phyloP scores from a whole-genome alignment of 495 filamentous ascomycete genomes.

The Neohortaea acidophila region DNA sequence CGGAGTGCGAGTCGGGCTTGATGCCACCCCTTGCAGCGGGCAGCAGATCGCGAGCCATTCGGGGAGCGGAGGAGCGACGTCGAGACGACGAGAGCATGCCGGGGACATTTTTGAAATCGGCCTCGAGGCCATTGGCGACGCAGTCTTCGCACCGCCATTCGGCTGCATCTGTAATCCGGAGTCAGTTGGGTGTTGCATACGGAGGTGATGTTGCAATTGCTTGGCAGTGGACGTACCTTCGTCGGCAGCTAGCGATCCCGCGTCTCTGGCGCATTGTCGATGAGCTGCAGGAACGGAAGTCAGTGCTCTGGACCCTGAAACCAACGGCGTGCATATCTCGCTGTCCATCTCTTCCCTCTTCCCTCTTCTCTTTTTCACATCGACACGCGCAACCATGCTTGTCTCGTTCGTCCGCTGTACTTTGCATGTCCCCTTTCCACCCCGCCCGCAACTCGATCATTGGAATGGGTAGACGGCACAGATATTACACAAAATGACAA shows the following conservation, averaged over 20 bases:
- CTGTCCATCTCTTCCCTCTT: not conserved
- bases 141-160: constrained; percentile 74
- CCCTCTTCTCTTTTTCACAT: not conserved
- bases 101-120: constrained; percentile 26
- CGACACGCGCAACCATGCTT: not conserved
- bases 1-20: constrained; percentile 68
- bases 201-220: constrained; percentile 4
- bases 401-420: not conserved
- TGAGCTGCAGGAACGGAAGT: constrained; percentile 50
- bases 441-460: no score
- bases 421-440: constrained; percentile 10
- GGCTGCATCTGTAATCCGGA: constrained; percentile 34
- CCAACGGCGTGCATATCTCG: not conserved
- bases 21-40: constrained; percentile 52
- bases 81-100: constrained; percentile 20
- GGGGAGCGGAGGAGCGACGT: constrained; percentile 28
- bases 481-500: constrained; percentile 21
- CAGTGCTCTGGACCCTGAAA: constrained; percentile 23
- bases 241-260: constrained; percentile 50
- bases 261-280: constrained; percentile 79
- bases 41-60: constrained; percentile 52
- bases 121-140: constrained; percentile 44
- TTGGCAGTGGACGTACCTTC: constrained; percentile 41
- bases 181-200: constrained; percentile 7
- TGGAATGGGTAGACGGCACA: not conserved